Evolutionary conservation across 768 basidiomycete genomes (phyloP).

Genomic region (Hypsizygus marmoreus): DNA sequence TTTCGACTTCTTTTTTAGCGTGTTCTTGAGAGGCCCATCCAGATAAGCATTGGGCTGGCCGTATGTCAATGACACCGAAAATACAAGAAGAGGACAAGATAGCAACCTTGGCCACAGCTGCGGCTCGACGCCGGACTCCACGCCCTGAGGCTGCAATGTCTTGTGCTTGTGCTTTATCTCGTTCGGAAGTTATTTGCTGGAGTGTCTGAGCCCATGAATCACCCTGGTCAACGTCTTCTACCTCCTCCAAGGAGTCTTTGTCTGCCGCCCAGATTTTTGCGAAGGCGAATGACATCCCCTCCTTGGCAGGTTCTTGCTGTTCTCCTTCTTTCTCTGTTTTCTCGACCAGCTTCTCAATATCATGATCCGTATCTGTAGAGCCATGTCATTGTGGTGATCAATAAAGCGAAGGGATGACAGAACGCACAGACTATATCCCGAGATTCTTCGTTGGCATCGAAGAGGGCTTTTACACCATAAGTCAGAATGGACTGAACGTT

Average conservation of each 20-base stretch:
- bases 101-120: constrained; percentile 52
- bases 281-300: constrained; percentile 72
- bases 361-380: constrained; percentile 68
- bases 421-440: constrained; percentile 72
- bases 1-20: constrained; percentile 11
- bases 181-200: constrained; percentile 47
- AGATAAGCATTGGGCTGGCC: constrained; percentile 32
- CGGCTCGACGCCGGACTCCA: constrained; percentile 75
- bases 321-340: constrained; percentile 78
- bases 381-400: constrained; percentile 2
- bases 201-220: constrained; percentile 86
- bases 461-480: constrained; percentile 85
- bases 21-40: constrained; percentile 15
- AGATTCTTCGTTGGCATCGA: constrained; percentile 60
- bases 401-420: neutral
- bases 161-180: constrained; percentile 40
- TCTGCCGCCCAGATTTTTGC: constrained; percentile 92
- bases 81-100: neutral
- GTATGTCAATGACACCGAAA: neutral
- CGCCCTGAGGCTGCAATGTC: constrained; percentile 65
- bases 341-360: constrained; percentile 85
- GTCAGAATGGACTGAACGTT: constrained; percentile 89
- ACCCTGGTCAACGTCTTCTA: constrained; percentile 61
- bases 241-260: constrained; percentile 68
- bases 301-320: constrained; percentile 48